phyloP scores from a whole-genome alignment of 2,329 filamentous ascomycete species.

The Cytospora mali region DNA sequence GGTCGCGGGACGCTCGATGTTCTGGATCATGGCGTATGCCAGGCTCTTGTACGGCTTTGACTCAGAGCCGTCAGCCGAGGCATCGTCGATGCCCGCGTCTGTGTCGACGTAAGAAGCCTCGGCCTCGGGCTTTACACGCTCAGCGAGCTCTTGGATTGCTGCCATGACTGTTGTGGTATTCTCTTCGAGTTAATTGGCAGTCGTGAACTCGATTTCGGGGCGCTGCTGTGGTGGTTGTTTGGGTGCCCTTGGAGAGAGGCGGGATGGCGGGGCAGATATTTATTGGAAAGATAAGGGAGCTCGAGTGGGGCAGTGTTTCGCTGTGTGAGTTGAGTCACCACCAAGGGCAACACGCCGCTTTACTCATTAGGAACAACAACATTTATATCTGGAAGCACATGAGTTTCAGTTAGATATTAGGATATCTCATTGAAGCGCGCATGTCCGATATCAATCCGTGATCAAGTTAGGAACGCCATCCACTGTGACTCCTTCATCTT shows the following conservation, averaged over 20 bases:
- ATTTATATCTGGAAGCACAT: constrained; percentile 5
- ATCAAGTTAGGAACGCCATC: too few relatives aligned
- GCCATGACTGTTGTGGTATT: constrained; percentile 40
- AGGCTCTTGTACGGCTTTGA: constrained; percentile 80
- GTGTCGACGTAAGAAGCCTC: constrained; percentile 74
- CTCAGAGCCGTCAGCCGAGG: constrained; percentile 68
- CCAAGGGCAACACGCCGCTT: constrained; percentile 6
- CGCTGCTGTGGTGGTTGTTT: neutral
- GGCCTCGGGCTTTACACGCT: constrained; percentile 49
- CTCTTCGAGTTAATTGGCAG: constrained; percentile 31
- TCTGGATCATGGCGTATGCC: constrained; percentile 74
- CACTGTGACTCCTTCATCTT: too few relatives aligned
- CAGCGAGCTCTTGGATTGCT: constrained; percentile 52
- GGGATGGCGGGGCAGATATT: constrained; percentile 29
- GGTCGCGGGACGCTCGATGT: constrained; percentile 58
- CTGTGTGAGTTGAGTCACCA: constrained; percentile 24
- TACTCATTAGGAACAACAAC: constrained; percentile 14
- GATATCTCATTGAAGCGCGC: neutral
- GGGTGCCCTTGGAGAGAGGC: constrained; percentile 8
- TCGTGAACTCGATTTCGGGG: constrained; percentile 4
- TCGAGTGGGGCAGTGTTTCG: constrained; percentile 4
- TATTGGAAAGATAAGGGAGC: constrained; percentile 26
- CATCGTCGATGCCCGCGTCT: constrained; percentile 73
- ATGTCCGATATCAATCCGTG: neutral
- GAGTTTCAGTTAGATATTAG: constrained; percentile 9